These are phyloP conservation scores for Pythium vanterpoolii DNA, from an alignment of 352 stramenopile genomes.

Conservation along the genomic window DNA sequence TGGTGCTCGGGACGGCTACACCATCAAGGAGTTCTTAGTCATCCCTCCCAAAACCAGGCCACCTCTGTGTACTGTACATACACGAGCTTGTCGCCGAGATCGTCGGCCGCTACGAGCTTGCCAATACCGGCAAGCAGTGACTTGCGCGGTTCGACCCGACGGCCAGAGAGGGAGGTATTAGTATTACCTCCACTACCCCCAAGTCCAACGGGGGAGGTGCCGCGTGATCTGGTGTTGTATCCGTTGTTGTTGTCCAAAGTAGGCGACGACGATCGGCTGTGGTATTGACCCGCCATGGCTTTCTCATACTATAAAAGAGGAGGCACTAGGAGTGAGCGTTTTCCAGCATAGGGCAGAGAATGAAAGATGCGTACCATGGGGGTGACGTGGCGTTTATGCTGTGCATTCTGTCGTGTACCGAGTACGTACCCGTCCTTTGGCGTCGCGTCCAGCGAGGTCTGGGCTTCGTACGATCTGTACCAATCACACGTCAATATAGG, in stretches of 20 bases:
- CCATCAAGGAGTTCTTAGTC: neutral
- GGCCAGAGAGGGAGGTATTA: conserved; percentile 33
- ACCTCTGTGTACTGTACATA: conserved; percentile 29
- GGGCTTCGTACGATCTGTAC: conserved; percentile 55
- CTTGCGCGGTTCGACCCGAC: conserved; percentile 43
- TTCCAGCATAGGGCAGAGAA: neutral
- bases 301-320: conserved; percentile 40
- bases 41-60: neutral
- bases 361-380: conserved; percentile 35
- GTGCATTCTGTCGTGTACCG: conserved; percentile 47
- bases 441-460: conserved; percentile 52
- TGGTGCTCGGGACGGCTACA: conserved; percentile 44
- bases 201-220: conserved; percentile 14
- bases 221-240: neutral
- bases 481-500: neutral
- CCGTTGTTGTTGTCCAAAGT: conserved; percentile 5
- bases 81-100: conserved; percentile 36
- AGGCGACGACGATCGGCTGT: neutral
- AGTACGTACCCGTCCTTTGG: conserved; percentile 42
- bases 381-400: conserved; percentile 60
- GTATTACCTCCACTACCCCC: conserved; percentile 27
- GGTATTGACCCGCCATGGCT: neutral
- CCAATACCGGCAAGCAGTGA: conserved; percentile 77
- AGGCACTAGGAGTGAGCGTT: too few relatives aligned
- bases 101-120: conserved; percentile 61